phyloP scores from a whole-genome alignment of 1,139 yeast genomes.

The Taphrina deformans region DNA sequence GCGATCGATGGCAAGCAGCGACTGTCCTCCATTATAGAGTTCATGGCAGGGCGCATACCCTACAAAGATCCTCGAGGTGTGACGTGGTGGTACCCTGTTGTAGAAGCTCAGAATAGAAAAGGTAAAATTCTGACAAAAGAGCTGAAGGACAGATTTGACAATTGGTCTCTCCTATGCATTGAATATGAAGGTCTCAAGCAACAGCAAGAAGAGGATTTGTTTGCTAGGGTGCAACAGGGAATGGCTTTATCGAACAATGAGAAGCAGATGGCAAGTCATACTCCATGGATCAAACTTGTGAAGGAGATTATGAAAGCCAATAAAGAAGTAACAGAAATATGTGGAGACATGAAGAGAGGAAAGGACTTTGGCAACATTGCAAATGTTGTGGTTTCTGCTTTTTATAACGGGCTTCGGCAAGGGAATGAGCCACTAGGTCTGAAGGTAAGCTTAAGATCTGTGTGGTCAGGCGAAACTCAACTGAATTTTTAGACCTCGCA shows the following conservation, averaged over 20 bases:
- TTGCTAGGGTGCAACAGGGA: slow-evolving; percentile 32
- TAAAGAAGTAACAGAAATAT: slow-evolving; percentile 2
- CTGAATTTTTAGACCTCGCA: neutral
- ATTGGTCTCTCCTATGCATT: slow-evolving; percentile 11
- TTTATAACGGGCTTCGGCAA: neutral
- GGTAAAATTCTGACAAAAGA: slow-evolving; percentile 17
- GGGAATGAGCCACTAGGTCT: neutral
- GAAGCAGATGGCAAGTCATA: slow-evolving; percentile 17
- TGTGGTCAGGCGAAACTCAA: too few relatives aligned
- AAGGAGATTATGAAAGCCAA: slow-evolving; percentile 13
- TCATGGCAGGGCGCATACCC: slow-evolving; percentile 30
- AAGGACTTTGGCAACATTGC: slow-evolving; percentile 5
- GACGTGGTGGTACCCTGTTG: slow-evolving; percentile 20
- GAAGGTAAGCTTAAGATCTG: too few relatives aligned
- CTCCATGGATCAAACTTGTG: slow-evolving; percentile 17
- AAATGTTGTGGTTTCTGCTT: neutral
- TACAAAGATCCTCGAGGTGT: slow-evolving; percentile 8
- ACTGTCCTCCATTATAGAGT: slow-evolving; percentile 15
- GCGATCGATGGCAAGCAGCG: slow-evolving; percentile 34
- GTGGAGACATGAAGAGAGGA: slow-evolving; percentile 4
- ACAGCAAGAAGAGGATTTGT: slow-evolving; percentile 31
- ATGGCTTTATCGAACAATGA: slow-evolving; percentile 28
- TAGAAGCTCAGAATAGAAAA: neutral
- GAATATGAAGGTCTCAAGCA: slow-evolving; percentile 20
- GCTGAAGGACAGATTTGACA: slow-evolving; percentile 17